Percentiles rank a stretch among this genome's conserved stretches.
These are phyloP conservation scores for Bacidia gigantensis DNA, from an alignment of 495 filamentous ascomycete genomes.

Conservation along the genomic window DNA sequence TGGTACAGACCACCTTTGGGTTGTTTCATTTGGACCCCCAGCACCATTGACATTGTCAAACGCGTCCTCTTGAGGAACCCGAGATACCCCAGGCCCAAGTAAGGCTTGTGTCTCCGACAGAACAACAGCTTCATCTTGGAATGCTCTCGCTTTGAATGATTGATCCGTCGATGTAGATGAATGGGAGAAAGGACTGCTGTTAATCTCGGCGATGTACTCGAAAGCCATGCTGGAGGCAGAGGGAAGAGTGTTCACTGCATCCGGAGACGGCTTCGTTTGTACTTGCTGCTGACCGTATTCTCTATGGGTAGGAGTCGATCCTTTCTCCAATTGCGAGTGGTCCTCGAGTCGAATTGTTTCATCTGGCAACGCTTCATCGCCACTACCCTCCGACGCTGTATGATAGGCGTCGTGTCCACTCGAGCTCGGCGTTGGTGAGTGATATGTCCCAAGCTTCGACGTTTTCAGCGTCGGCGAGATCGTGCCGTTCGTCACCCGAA, in stretches of 20 bases:
- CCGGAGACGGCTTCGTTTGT: neutral
- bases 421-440: constrained; percentile 2
- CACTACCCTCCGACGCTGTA: constrained; percentile 13
- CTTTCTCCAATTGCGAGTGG: neutral
- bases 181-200: constrained; percentile 7
- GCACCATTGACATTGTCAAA: neutral
- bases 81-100: neutral
- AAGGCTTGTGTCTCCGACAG: neutral
- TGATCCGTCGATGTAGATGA: neutral
- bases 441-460: neutral
- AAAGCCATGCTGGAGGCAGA: constrained; percentile 7
- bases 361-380: neutral
- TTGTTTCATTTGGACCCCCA: neutral
- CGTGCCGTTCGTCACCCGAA: constrained; percentile 37
- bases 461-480: constrained; percentile 28
- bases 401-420: constrained; percentile 8
- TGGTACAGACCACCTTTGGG: neutral
- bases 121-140: neutral
- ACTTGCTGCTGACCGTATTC: neutral
- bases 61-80: neutral
- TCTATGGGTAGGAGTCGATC: neutral
- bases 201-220: constrained; percentile 16
- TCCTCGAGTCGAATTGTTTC: neutral
- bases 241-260: neutral
- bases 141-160: neutral